Conservation (phyloP, 1,284 basidiomycete species). For the Pyrrhoderma noxium region DNA sequence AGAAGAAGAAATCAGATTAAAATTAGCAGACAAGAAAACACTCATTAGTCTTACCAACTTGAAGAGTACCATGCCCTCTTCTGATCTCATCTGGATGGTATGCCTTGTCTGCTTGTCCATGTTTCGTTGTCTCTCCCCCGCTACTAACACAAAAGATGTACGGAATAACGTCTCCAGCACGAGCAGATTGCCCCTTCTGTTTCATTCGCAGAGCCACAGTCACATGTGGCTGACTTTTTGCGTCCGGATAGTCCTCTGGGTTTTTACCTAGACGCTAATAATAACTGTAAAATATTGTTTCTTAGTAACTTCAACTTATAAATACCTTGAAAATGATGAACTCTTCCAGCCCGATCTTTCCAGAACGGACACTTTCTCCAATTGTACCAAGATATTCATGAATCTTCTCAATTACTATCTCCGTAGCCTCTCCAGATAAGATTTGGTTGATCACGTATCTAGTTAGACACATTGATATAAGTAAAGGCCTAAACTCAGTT, state of each 20-base stretch:
- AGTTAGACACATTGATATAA: conserved; percentile 12
- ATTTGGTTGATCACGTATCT: conserved; percentile 89
- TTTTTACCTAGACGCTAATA: conserved; percentile 84
- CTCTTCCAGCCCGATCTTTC: conserved; percentile 80
- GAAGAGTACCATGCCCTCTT: conserved; percentile 55
- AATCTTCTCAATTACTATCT: conserved; percentile 85
- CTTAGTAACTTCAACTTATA: conserved; percentile 1
- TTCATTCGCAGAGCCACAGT: conserved; percentile 94
- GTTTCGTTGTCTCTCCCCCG: conserved; percentile 67
- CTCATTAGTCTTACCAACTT: conserved; percentile 53
- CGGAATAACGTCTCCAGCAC: conserved; percentile 89
- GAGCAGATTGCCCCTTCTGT: conserved; percentile 71
- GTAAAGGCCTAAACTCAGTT: not conserved
- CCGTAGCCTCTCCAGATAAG: conserved; percentile 86
- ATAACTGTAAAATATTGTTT: not conserved
- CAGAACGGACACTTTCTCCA: conserved; percentile 69
- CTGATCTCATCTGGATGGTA: conserved; percentile 92
- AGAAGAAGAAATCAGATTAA: not conserved
- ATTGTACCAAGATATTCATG: conserved; percentile 84
- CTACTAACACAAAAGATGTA: conserved; percentile 89
- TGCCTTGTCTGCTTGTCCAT: conserved; percentile 84
- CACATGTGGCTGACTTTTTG: conserved; percentile 92
- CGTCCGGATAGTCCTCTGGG: conserved; percentile 94
- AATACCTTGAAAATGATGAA: conserved; percentile 89
- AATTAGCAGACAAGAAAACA: not conserved